These are phyloP conservation scores for Cicer cuneatum DNA, from an alignment of 306 rosid genomes.

Conservation along the genomic window DNA sequence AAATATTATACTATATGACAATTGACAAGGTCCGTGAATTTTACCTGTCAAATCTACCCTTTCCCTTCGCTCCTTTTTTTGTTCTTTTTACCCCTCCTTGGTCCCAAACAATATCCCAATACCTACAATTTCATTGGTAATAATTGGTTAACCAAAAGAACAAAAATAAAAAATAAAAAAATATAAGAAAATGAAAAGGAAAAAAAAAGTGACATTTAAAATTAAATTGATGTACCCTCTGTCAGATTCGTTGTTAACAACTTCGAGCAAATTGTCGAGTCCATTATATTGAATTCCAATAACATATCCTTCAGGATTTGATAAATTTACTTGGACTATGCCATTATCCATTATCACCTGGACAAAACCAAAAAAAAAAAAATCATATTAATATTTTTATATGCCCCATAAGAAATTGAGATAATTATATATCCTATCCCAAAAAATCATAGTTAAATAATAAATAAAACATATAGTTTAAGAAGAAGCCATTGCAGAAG, in stretches of 20 bases:
- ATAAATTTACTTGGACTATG: constrained; percentile 73
- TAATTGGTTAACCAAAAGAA: constrained; percentile 1
- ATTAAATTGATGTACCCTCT: constrained; percentile 47
- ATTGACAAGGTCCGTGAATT: constrained; percentile 20
- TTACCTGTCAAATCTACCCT: constrained; percentile 55
- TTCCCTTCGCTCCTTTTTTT: constrained; percentile 49
- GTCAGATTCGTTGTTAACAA: constrained; percentile 57
- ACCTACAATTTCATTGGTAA: constrained; percentile 38
- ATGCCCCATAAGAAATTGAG: neutral
- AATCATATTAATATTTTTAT: neutral
- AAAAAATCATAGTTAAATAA: constrained; percentile 11
- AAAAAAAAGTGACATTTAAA: neutral
- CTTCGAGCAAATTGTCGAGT: constrained; percentile 84
- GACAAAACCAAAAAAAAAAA: neutral
- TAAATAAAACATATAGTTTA: constrained; percentile 19
- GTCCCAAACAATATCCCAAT: constrained; percentile 62
- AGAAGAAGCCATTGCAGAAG: constrained; percentile 42
- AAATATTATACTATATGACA: neutral
- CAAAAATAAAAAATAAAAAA: neutral
- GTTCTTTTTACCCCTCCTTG: constrained; percentile 39
- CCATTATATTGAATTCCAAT: constrained; percentile 82
- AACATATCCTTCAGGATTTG: constrained; percentile 80
- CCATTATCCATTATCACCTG: constrained; percentile 94
- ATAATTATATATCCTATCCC: neutral
- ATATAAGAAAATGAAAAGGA: neutral